Conservation (phyloP, 768 basidiomycete genomes). For the Peribolospora kevripleyi region DNA sequence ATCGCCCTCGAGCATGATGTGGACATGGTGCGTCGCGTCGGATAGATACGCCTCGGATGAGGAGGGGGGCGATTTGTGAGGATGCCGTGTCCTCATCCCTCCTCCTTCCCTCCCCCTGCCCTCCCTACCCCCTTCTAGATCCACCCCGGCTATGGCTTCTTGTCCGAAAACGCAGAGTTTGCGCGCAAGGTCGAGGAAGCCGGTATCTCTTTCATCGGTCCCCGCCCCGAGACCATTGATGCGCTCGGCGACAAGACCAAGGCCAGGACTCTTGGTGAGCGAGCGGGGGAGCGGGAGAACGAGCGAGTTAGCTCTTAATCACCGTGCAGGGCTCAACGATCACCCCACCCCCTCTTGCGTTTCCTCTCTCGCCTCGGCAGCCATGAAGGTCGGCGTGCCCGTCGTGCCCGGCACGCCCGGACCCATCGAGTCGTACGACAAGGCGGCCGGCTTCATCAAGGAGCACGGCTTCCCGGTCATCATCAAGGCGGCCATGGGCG, state of each 20-base stretch:
- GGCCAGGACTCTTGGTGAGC: constrained; percentile 50
- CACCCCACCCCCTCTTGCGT: not conserved
- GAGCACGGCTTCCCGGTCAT: constrained; percentile 91
- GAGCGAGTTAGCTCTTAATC: not conserved
- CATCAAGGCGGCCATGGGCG: constrained; percentile 96
- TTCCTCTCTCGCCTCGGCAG: constrained; percentile 20
- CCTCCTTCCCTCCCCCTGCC: not conserved
- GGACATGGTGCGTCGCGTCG: constrained; percentile 83
- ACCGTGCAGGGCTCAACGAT: not conserved
- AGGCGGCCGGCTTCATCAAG: constrained; percentile 69
- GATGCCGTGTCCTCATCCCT: not conserved
- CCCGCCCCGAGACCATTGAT: constrained; percentile 87
- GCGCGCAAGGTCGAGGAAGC: constrained; percentile 96
- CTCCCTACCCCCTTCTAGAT: not conserved
- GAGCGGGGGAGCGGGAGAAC: constrained; percentile 1
- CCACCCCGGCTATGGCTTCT: constrained; percentile 61
- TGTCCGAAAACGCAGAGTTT: constrained; percentile 88
- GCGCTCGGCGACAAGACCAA: constrained; percentile 97
- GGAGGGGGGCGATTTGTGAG: constrained; percentile 31
- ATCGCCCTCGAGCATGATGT: constrained; percentile 67
- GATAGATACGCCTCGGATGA: no score
- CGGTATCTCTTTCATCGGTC: constrained; percentile 89
- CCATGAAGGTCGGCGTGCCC: constrained; percentile 73
- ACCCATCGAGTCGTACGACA: constrained; percentile 50
- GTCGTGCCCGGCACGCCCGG: constrained; percentile 98